Evolutionary conservation across 108 stramenopile species (phyloP), one percentile per base, ranked within the genome.

Genomic region (Epithemia pelagica): DNA sequence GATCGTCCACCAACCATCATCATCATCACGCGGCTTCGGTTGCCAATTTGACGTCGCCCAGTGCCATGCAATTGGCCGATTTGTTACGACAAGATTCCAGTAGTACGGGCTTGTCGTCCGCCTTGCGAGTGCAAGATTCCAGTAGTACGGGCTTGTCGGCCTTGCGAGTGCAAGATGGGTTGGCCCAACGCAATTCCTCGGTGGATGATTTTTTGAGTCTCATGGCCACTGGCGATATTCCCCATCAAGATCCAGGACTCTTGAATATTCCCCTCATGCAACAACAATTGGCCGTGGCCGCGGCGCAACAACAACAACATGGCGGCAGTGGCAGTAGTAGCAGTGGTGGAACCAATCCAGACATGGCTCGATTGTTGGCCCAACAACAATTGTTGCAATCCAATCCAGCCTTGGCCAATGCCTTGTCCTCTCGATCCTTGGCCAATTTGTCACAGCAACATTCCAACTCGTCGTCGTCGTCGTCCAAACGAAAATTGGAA

Each of bases 141-240:
- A n/a, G n/a, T n/a, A 79, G 79, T 10, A 87, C 88, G 0, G 89
- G 85, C 25, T 75, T 94, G 66, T 74, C 88, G 30, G 82, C 90
- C 37, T 75, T 91, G 23, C 74, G 89, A 18, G 71, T 68, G 60
- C 71, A 83, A 28, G 85, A 89, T 70, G 89, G 87, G 37, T 56
- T 90, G 20, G 75, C 71, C 24, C 73, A 84, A 22, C 81, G 87
- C 10, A 90, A 91, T 64, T 74, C 84, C 10, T 85, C 83, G 58
- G 89, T 96, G 25, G 95, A 96, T 59, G 91, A 96, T 54, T 96
- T 96, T 67, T 72, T 96, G 71, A 87, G 80, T 62, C 68, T 94
- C 56, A 83, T 96, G 54, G 84, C 87, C 51, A 78, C 84, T 2
- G 95, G 95, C 0, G 92, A 96, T 68, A 92, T 93, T 51, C 90